These are phyloP conservation scores for Ligustrum vulgare DNA, from an alignment of 257 asterid genomes.

Conservation along the genomic window DNA sequence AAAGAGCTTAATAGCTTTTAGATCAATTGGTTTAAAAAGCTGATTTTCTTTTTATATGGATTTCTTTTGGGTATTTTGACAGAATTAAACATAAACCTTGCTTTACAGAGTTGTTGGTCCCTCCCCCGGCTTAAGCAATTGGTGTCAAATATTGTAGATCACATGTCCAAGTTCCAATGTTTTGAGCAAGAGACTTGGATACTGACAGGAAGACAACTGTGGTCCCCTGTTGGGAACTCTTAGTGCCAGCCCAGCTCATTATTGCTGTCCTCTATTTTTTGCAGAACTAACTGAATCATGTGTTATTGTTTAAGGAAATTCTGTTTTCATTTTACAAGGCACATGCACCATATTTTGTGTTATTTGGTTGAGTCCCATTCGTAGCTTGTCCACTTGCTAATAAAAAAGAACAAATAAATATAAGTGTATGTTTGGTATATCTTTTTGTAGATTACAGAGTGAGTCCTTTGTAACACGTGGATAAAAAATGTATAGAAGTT, in stretches of 20 bases:
- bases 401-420: no score
- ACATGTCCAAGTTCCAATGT: background rate
- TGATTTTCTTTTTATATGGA: background rate
- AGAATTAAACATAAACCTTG: no score
- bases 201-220: background rate
- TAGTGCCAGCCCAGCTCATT: background rate
- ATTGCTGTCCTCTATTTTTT: background rate
- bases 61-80: background rate
- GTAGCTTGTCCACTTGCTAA: background rate
- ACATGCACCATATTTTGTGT: background rate
- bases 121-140: background rate
- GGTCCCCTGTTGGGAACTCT: background rate
- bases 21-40: no score
- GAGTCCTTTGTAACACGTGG: no score
- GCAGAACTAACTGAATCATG: background rate
- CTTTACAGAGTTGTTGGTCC: background rate
- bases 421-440: background rate
- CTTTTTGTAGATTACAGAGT: no score
- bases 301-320: background rate
- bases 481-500: no score
- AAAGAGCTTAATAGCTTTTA: no score
- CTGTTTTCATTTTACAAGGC: background rate
- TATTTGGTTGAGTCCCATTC: background rate
- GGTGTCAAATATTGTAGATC: background rate
- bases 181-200: background rate